phyloP scores from a whole-genome alignment of 2,329 filamentous ascomycete genomes.

The Fusarium subglutinans region DNA sequence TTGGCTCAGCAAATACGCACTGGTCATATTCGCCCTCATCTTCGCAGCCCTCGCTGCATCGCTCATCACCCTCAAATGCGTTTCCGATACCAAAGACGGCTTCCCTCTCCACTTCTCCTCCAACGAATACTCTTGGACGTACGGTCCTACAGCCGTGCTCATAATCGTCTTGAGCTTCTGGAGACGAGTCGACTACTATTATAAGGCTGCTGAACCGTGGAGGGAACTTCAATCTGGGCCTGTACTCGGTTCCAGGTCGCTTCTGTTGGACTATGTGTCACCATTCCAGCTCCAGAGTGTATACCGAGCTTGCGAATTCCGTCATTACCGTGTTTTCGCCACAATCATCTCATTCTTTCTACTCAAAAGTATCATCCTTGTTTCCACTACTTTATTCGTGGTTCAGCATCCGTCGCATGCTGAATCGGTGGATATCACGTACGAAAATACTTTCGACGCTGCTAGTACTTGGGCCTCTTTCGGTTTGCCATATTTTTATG shows the following conservation, averaged over 20 bases:
- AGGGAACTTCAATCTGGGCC: not conserved
- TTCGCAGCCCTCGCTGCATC: rapidly evolving
- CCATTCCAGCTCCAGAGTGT: not conserved
- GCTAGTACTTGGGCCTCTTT: not conserved
- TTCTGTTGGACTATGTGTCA: not conserved
- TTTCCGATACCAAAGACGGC: rapidly evolving
- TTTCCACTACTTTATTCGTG: not conserved
- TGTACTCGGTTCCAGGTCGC: rapidly evolving
- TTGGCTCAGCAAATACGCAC: not conserved
- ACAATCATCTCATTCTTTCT: rapidly evolving
- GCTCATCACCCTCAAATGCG: not conserved
- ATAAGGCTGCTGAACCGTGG: not conserved
- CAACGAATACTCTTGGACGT: not conserved
- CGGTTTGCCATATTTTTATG: too few relatives aligned
- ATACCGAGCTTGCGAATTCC: rapidly evolving
- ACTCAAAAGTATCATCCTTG: not conserved
- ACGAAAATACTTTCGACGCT: not conserved
- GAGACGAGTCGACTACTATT: not conserved
- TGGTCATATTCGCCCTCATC: rapidly evolving
- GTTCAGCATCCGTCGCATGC: not conserved
- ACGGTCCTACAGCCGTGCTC: not conserved
- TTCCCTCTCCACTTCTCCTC: not conserved
- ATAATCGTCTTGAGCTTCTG: not conserved
- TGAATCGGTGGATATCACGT: not conserved
- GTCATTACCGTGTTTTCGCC: not conserved